Evolutionary conservation across 2,329 filamentous ascomycete species (phyloP).

Genomic region (Tolypocladium ovalisporum): DNA sequence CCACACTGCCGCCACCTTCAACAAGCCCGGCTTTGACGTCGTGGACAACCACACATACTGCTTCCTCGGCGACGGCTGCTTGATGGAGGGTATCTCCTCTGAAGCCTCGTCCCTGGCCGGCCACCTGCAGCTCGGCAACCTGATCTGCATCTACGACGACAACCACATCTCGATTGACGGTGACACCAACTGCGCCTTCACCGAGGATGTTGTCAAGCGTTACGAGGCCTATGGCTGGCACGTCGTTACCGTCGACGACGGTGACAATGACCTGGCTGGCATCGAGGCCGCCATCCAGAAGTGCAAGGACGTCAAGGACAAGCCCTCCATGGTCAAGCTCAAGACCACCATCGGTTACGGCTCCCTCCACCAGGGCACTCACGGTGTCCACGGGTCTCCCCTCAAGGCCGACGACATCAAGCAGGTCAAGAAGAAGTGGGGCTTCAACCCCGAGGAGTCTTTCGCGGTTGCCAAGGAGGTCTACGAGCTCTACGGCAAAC

Average conservation of each 20-base stretch:
- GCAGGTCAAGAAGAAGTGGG: slow-evolving; percentile 89
- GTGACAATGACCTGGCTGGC: slow-evolving; percentile 74
- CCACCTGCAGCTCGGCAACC: slow-evolving; percentile 94
- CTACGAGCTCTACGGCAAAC: slow-evolving; percentile 82
- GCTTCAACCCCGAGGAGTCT: slow-evolving; percentile 87
- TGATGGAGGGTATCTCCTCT: slow-evolving; percentile 94
- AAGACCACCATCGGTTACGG: slow-evolving; percentile 96
- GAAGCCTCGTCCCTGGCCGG: slow-evolving; percentile 90
- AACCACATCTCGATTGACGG: slow-evolving; percentile 96
- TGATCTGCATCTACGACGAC: slow-evolving; percentile 96
- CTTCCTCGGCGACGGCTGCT: slow-evolving; percentile 96
- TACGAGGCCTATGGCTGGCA: slow-evolving; percentile 99
- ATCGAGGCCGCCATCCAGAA: slow-evolving; percentile 85
- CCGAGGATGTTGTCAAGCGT: slow-evolving; percentile 87
- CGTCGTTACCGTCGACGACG: slow-evolving; percentile 70
- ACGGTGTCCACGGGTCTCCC: slow-evolving; percentile 90
- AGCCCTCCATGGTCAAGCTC: slow-evolving; percentile 94
- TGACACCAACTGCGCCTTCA: slow-evolving; percentile 92
- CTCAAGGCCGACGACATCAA: slow-evolving; percentile 91
- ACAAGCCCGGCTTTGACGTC: slow-evolving; percentile 88
- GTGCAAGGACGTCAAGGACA: slow-evolving; percentile 82
- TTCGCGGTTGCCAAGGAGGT: slow-evolving; percentile 93
- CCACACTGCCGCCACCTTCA: slow-evolving; percentile 84
- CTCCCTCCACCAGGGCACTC: slow-evolving; percentile 84
- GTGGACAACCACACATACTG: slow-evolving; percentile 94